Conservation (phyloP, 495 filamentous ascomycete genomes). For the Aspergillus sparsus region DNA sequence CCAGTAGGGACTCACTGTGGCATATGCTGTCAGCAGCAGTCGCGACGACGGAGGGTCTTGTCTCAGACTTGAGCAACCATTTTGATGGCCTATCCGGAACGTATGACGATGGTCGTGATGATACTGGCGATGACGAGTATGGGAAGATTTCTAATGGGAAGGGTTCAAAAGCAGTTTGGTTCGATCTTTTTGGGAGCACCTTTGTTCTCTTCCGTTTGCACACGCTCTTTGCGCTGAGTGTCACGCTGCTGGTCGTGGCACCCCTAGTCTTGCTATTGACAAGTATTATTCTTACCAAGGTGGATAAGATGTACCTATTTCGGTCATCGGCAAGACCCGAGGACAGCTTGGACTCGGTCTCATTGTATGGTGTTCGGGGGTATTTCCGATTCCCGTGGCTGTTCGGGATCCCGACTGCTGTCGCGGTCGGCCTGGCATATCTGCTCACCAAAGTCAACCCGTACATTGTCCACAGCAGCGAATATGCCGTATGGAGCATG, state of each 20-base stretch:
- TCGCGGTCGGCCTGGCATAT: slow-evolving; percentile 72
- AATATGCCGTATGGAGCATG: slow-evolving; percentile 84
- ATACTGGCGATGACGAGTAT: slow-evolving; percentile 40
- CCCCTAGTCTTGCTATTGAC: slow-evolving; percentile 70
- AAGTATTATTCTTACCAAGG: slow-evolving; percentile 63
- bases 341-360: slow-evolving; percentile 59
- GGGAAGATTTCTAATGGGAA: slow-evolving; percentile 65
- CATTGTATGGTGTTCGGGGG: slow-evolving; percentile 75
- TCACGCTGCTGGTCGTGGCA: slow-evolving; percentile 75
- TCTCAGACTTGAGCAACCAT: slow-evolving; percentile 63
- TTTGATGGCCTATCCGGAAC: slow-evolving; percentile 60
- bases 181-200: slow-evolving; percentile 81
- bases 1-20: slow-evolving; percentile 75
- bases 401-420: slow-evolving; percentile 65
- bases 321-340: slow-evolving; percentile 58
- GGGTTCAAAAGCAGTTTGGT: slow-evolving; percentile 82
- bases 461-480: slow-evolving; percentile 80
- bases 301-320: slow-evolving; percentile 83
- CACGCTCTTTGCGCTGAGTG: slow-evolving; percentile 83
- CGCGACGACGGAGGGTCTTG: slow-evolving; percentile 67
- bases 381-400: slow-evolving; percentile 83
- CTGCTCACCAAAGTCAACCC: slow-evolving; percentile 82
- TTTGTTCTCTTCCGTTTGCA: slow-evolving; percentile 79
- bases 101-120: no score
- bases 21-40: slow-evolving; percentile 89